A percentile compares a stretch with the other conserved stretches of the same genome.
Conservation (phyloP, 495 filamentous ascomycete genomes). For the Penicillium pancosmium region DNA sequence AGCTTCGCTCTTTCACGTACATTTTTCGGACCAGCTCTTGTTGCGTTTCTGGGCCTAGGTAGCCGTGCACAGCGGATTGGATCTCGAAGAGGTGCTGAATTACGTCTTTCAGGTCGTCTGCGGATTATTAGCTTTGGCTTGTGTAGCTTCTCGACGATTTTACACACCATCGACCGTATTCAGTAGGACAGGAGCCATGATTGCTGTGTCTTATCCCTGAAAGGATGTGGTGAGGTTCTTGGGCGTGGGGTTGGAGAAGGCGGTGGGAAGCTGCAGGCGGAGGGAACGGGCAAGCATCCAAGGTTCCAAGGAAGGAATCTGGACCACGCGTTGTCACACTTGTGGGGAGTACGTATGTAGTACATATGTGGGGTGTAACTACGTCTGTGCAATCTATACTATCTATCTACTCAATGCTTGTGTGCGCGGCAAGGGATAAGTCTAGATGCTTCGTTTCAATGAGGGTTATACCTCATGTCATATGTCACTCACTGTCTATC, state of each 20-base stretch:
- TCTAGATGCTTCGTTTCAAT: background rate
- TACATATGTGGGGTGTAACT: background rate
- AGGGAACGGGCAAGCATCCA: background rate
- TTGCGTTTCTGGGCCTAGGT: slow-evolving; percentile 62
- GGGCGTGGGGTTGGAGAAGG: slow-evolving; percentile 20
- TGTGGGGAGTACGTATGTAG: background rate
- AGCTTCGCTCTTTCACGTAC: slow-evolving; percentile 38
- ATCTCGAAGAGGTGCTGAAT: slow-evolving; percentile 90
- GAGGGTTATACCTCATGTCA: slow-evolving; percentile 6
- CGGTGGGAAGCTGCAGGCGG: slow-evolving; percentile 19
- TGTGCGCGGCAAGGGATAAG: background rate
- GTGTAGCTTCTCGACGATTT: background rate
- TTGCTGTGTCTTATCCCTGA: background rate
- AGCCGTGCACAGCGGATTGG: slow-evolving; percentile 72
- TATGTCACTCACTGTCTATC: slow-evolving; percentile 26
- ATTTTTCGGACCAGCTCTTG: slow-evolving; percentile 64
- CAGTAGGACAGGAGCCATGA: slow-evolving; percentile 50
- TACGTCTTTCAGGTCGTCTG: slow-evolving; percentile 55
- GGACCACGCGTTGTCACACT: too few relatives aligned
- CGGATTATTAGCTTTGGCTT: slow-evolving; percentile 9
- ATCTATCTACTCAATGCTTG: background rate
- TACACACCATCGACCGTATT: slow-evolving; percentile 55
- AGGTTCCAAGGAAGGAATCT: too few relatives aligned
- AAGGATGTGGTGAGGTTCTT: slow-evolving; percentile 10
- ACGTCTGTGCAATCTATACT: too few relatives aligned